phyloP scores from a whole-genome alignment of 345 rosid species.

The Tarenaya hassleriana region DNA sequence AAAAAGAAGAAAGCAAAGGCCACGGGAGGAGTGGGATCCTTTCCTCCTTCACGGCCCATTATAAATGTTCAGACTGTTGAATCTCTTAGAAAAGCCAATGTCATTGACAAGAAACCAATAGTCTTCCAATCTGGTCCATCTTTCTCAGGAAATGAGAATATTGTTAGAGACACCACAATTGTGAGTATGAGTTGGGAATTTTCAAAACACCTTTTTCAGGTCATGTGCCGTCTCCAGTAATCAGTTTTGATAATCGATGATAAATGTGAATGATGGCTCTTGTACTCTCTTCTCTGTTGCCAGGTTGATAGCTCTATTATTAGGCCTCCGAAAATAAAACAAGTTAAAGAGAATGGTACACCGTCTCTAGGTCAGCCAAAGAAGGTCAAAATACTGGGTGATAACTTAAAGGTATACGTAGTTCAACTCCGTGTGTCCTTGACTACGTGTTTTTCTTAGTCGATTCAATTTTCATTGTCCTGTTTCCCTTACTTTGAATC shows the following conservation, averaged over 20 bases:
- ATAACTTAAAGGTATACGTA: constrained; percentile 54
- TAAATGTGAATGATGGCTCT: constrained; percentile 10
- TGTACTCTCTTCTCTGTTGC: constrained; percentile 23
- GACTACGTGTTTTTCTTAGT: constrained; percentile 8
- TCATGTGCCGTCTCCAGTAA: constrained; percentile 5
- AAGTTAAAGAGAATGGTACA: constrained; percentile 38
- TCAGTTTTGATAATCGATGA: constrained; percentile 13
- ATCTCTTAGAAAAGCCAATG: constrained; percentile 47
- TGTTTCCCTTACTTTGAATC: constrained; percentile 1
- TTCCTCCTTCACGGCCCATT: constrained; percentile 37
- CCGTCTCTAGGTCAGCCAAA: constrained; percentile 30
- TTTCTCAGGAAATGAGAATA: constrained; percentile 36
- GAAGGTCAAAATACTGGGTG: constrained; percentile 76
- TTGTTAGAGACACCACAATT: constrained; percentile 45
- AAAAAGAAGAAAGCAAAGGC: constrained; percentile 66
- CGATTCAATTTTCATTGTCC: constrained; percentile 5
- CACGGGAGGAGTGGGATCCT: constrained; percentile 33
- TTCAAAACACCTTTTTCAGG: not conserved
- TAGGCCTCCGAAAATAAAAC: constrained; percentile 55
- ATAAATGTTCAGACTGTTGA: constrained; percentile 39
- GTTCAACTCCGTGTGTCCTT: not conserved
- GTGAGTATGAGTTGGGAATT: constrained; percentile 34
- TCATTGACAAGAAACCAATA: constrained; percentile 32
- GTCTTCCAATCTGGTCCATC: constrained; percentile 39
- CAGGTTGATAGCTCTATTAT: constrained; percentile 53